A percentile compares a stretch with the other conserved stretches of the same genome.
These are phyloP conservation scores for Candida sp. DNA, from an alignment of 1,139 yeast species.

Conservation along the genomic window DNA sequence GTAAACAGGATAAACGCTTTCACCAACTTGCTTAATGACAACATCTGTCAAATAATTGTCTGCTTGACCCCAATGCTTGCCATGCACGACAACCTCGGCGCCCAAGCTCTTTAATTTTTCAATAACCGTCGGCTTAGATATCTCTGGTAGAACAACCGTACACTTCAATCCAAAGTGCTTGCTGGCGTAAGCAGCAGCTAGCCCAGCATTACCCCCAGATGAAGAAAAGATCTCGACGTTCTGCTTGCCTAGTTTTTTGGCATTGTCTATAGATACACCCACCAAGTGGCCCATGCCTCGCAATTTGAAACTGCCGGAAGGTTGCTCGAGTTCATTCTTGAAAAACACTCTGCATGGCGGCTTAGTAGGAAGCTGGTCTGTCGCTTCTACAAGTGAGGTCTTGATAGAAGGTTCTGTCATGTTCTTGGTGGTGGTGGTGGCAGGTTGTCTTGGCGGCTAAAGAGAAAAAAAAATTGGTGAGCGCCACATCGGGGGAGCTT, in stretches of 20 bases:
- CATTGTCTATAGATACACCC: slow-evolving; percentile 21
- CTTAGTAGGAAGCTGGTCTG: slow-evolving; percentile 27
- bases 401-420: slow-evolving; percentile 13
- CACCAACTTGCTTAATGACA: slow-evolving; percentile 20
- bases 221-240: slow-evolving; percentile 40
- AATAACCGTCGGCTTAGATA: slow-evolving; percentile 29
- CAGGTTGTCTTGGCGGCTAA: too few relatives aligned
- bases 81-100: slow-evolving; percentile 34
- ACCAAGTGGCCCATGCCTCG: slow-evolving; percentile 43
- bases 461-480: background rate
- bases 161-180: slow-evolving; percentile 29
- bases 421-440: too few relatives aligned
- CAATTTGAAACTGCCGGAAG: slow-evolving; percentile 45
- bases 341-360: slow-evolving; percentile 51
- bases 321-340: slow-evolving; percentile 45
- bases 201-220: slow-evolving; percentile 52
- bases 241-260: slow-evolving; percentile 19
- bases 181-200: slow-evolving; percentile 47
- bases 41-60: slow-evolving; percentile 29
- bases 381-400: slow-evolving; percentile 44
- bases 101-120: slow-evolving; percentile 27
- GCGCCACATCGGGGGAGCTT: too few relatives aligned
- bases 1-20: slow-evolving; percentile 29
- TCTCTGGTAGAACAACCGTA: slow-evolving; percentile 43
- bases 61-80: slow-evolving; percentile 42